Conservation (phyloP, 1,284 basidiomycete genomes). For the Farysia itapuensis region DNA sequence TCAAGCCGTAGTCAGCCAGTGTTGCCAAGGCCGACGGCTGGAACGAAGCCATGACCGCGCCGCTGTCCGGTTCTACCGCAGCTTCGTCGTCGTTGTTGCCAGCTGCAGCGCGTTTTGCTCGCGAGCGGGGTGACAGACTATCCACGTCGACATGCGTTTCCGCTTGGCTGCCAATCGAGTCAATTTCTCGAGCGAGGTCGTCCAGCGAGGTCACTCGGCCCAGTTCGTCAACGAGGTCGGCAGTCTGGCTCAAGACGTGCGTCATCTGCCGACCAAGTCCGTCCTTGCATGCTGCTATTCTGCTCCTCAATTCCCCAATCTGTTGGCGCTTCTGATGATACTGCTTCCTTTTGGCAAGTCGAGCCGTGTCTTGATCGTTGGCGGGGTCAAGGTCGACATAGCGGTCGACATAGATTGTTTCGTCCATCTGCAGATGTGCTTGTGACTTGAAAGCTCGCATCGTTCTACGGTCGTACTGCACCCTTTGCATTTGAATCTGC, state of each 20-base stretch:
- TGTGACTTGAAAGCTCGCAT: conserved; percentile 92
- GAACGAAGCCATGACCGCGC: neutral
- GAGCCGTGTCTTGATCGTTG: conserved; percentile 63
- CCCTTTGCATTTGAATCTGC: conserved; percentile 92
- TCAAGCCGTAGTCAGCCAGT: conserved; percentile 14
- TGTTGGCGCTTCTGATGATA: conserved; percentile 34
- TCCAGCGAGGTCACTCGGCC: conserved; percentile 12
- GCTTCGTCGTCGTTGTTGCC: neutral
- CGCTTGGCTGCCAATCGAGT: neutral
- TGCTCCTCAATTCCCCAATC: conserved; percentile 27
- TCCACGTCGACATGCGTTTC: neutral
- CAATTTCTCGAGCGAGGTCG: conserved; percentile 14
- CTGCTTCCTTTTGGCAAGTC: conserved; percentile 69
- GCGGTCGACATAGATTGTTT: conserved; percentile 85
- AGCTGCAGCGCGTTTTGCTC: neutral
- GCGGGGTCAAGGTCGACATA: conserved; percentile 73
- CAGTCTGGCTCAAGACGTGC: conserved; percentile 27
- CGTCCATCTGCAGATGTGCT: conserved; percentile 85
- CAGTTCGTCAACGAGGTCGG: conserved; percentile 19
- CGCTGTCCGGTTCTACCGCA: neutral
- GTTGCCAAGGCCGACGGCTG: conserved; percentile 6
- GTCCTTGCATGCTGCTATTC: conserved; percentile 29
- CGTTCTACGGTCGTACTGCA: conserved; percentile 90
- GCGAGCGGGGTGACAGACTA: neutral
- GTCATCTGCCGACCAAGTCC: conserved; percentile 13